Base-by-base conservation (phyloP, 441 rosid species). In the Populus tomentosa region DNA sequence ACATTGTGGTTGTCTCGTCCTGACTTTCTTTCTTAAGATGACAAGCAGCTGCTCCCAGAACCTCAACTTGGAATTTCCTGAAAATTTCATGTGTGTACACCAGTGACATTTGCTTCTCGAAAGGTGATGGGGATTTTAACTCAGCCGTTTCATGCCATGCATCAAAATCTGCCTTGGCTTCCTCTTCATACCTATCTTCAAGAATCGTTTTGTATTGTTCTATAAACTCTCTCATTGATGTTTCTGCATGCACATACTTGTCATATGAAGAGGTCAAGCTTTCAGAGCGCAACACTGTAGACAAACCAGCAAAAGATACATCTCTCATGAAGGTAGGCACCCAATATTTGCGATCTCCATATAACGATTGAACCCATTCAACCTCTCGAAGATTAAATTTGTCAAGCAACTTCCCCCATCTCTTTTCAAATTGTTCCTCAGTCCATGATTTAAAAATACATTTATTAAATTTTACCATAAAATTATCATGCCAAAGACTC, bases 31-130 rank as follows among this genome's bases (percentile, higher is more conserved):
- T 92, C 38, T 89, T 94, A 63, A 90, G 84, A 82, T 94, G 95
- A 86, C 98, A 94, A 72, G 96, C 97, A 77, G 96, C 97, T 56
- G 94, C 98, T 68, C 97, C 98, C 73, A 94, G 79, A 78, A 94
- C 92, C 84, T 94, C 98, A 50, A 87, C 78, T 79, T 94, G 98
- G 79, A 94, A 94, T 82, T 88, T 94, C 87, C 82, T 86, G 83
- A 92, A 94, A 75, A 94, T 84, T 80, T 86, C 94, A 81, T 89
- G 93, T 0, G 97, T 89, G 79, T 94, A 94, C 14, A 94, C 87
- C 20, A 81, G 79, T 64, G 88, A 87, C 83, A 94, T 81, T 80
- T 92, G 95, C 62, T 91, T 94, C 87, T 94, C 97, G 80, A 92
- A 91, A 75, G 96, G 97, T 16, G 97, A 94, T 0, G 98, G 98